A percentile compares a stretch with the other conserved stretches of the same genome.
phyloP scores from a whole-genome alignment of 768 basidiomycete species.

The Amylocystis lapponica region DNA sequence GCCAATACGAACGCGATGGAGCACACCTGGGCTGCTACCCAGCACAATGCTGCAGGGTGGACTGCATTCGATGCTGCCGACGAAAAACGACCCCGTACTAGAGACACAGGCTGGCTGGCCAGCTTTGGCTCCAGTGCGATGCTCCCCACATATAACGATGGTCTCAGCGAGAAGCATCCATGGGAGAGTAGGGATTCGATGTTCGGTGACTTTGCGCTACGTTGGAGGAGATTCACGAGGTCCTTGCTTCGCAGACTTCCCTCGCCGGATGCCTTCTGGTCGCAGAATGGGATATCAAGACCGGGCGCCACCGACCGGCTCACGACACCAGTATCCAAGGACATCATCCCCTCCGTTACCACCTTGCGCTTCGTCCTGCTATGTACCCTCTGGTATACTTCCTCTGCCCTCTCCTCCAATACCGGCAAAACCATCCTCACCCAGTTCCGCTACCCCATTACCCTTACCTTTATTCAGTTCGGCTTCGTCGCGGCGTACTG shows the following conservation, averaged over 20 bases:
- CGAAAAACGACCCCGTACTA: conserved; percentile 7
- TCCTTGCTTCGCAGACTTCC: conserved; percentile 11
- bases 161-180: conserved; percentile 12
- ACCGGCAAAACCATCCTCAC: conserved; percentile 94
- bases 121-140: conserved; percentile 9
- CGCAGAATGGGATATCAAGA: conserved; percentile 2
- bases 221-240: conserved; percentile 11
- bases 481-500: conserved; percentile 90
- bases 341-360: conserved; percentile 22
- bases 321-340: not conserved
- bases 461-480: conserved; percentile 96
- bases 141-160: conserved; percentile 8
- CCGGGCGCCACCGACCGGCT: conserved; percentile 2
- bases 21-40: not conserved
- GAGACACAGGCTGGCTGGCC: conserved; percentile 16
- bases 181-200: conserved; percentile 5
- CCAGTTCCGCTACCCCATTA: conserved; percentile 91
- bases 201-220: conserved; percentile 6
- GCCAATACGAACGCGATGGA: too few relatives aligned
- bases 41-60: conserved; percentile 1
- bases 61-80: not conserved
- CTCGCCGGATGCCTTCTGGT: conserved; percentile 7
- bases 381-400: conserved; percentile 89
- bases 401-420: conserved; percentile 91
- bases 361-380: conserved; percentile 63